Conservation (phyloP, 331 rosid genomes). For the Quercus lobata region DNA sequence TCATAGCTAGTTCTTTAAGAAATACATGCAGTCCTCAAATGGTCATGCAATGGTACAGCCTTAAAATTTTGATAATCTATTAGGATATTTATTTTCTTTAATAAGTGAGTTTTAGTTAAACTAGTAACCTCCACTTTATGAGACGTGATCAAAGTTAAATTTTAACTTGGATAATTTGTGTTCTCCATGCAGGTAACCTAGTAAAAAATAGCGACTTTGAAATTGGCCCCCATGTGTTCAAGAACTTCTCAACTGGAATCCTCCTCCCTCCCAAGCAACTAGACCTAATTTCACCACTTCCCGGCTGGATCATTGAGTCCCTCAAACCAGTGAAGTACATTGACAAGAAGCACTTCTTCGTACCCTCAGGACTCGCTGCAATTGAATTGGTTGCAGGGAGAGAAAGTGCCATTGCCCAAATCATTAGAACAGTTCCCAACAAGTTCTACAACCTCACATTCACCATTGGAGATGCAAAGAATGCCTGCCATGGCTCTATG, state of each 20-base stretch:
- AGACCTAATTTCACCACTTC: conserved; percentile 42
- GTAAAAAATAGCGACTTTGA: conserved; percentile 45
- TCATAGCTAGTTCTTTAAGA: too few relatives aligned
- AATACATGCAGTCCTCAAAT: too few relatives aligned
- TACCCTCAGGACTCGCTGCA: conserved; percentile 39
- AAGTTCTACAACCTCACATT: conserved; percentile 38
- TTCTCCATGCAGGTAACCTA: conserved; percentile 32
- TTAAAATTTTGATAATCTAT: too few relatives aligned
- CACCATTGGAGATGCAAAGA: conserved; percentile 55
- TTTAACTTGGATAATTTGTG: not conserved
- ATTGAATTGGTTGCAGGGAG: conserved; percentile 44
- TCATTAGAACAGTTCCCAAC: conserved; percentile 37
- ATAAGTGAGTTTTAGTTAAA: too few relatives aligned
- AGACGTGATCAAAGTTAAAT: too few relatives aligned
- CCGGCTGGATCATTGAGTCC: conserved; percentile 53
- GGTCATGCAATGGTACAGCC: too few relatives aligned
- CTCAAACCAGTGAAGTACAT: conserved; percentile 50
- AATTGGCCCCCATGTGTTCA: conserved; percentile 49
- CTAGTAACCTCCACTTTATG: too few relatives aligned
- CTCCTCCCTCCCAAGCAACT: conserved; percentile 40
- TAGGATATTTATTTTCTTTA: too few relatives aligned
- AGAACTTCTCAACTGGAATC: conserved; percentile 46
- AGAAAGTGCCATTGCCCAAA: conserved; percentile 56
- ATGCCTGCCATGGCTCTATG: conserved; percentile 49
- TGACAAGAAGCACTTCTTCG: conserved; percentile 43